Percentiles rank a stretch among this genome's conserved stretches.
phyloP scores from a whole-genome alignment of 1,139 yeast genomes.

The Ogataea hybrid region DNA sequence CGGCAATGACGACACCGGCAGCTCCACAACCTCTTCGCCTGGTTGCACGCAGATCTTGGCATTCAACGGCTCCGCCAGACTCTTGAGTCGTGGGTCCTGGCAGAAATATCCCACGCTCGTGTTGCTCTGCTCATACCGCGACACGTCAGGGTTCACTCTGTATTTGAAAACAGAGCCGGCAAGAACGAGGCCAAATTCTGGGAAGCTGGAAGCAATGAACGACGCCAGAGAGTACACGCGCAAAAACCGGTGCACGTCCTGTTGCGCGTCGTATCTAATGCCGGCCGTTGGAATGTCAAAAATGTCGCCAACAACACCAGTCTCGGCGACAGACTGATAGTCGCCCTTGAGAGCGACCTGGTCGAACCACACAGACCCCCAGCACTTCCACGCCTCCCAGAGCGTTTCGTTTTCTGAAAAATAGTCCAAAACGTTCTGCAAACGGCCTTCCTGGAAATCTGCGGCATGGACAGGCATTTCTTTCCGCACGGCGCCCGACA shows the following conservation, averaged over 20 bases:
- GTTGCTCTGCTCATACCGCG: constrained; percentile 17
- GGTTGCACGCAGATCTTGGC: constrained; percentile 9
- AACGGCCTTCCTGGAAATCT: constrained; percentile 5
- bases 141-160: constrained; percentile 21
- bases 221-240: constrained; percentile 51
- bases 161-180: constrained; percentile 45
- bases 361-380: constrained; percentile 85
- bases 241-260: constrained; percentile 45
- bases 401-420: constrained; percentile 59
- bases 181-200: constrained; percentile 51
- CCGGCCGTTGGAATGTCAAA: constrained; percentile 72
- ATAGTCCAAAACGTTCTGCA: constrained; percentile 30
- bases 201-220: constrained; percentile 46
- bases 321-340: constrained; percentile 47
- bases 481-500: constrained; percentile 25
- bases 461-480: constrained; percentile 16
- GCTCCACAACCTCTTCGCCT: constrained; percentile 17
- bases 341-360: constrained; percentile 49
- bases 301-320: constrained; percentile 58
- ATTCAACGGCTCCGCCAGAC: constrained; percentile 17
- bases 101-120: constrained; percentile 25
- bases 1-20: constrained; percentile 22
- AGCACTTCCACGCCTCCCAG: constrained; percentile 79
- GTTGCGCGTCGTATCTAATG: constrained; percentile 41
- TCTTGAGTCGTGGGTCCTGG: constrained; percentile 26